Evolutionary conservation across 495 filamentous ascomycete genomes (phyloP).

Genomic region (Aspergillus saccharolyticus): DNA sequence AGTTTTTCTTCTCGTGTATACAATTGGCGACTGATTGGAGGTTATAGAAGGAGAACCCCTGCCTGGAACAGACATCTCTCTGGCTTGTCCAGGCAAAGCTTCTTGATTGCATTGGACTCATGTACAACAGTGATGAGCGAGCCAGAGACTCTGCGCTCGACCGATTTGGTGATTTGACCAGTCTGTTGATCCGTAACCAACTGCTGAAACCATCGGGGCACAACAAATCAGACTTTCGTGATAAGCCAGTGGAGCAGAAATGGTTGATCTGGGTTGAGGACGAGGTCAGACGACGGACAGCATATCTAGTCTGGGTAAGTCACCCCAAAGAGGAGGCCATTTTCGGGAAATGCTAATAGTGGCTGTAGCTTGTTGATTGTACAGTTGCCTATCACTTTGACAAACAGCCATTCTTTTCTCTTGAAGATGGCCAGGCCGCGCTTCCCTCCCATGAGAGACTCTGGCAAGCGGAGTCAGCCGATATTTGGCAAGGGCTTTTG

Average conservation of each 20-base stretch:
- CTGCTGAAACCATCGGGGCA: constrained; percentile 16
- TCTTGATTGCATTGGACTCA: constrained; percentile 39
- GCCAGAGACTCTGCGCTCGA: constrained; percentile 24
- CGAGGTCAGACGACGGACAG: constrained; percentile 38
- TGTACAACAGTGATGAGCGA: constrained; percentile 32
- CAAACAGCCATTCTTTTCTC: constrained; percentile 28
- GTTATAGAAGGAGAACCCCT: constrained; percentile 27
- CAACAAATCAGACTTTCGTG: neutral
- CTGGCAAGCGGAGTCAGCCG: constrained; percentile 39
- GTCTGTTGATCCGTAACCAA: constrained; percentile 23
- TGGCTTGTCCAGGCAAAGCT: constrained; percentile 35
- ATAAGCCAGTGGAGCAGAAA: constrained; percentile 16
- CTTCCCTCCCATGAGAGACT: constrained; percentile 44
- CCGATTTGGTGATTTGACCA: constrained; percentile 31
- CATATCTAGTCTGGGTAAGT: constrained; percentile 44
- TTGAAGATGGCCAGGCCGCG: constrained; percentile 39
- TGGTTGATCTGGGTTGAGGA: constrained; percentile 28
- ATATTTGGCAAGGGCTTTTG: constrained; percentile 35
- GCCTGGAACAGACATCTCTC: constrained; percentile 17
- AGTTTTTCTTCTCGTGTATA: neutral
- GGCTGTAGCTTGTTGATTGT: constrained; percentile 39
- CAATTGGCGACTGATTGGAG: neutral
- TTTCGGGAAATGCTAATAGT: neutral
- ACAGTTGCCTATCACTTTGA: constrained; percentile 42
- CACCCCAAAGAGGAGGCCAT: neutral